A percentile compares a stretch with the other conserved stretches of the same genome.
phyloP scores from a whole-genome alignment of 495 filamentous ascomycete genomes.

The Sordaria brevicollis region DNA sequence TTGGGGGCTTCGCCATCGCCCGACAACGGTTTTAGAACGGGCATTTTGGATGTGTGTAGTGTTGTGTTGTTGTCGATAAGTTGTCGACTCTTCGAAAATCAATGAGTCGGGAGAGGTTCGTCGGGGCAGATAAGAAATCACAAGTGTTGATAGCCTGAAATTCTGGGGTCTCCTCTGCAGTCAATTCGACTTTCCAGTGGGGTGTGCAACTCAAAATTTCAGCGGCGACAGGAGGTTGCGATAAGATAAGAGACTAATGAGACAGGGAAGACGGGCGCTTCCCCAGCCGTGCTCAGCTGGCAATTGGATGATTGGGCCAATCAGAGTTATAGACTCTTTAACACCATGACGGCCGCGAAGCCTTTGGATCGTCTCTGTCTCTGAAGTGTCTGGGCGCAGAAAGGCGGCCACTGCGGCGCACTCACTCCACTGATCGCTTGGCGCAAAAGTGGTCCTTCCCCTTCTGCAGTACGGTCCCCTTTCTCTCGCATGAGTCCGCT shows the following conservation, averaged over 20 bases:
- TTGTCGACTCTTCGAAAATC: background rate
- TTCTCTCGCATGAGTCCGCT: background rate
- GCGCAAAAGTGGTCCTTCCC: background rate
- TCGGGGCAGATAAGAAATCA: background rate
- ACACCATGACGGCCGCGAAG: constrained; percentile 22
- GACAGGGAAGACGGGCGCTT: background rate
- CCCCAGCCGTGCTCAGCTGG: background rate
- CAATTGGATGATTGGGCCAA: background rate
- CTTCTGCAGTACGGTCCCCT: background rate
- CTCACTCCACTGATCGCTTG: background rate
- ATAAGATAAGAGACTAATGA: constrained; percentile 18
- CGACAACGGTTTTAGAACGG: constrained; percentile 16
- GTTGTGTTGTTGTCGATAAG: background rate
- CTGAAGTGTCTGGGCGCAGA: background rate
- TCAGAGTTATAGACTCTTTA: background rate
- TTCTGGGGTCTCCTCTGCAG: background rate
- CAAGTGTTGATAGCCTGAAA: background rate
- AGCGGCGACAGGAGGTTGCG: background rate
- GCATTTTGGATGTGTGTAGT: constrained; percentile 10
- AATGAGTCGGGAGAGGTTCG: background rate
- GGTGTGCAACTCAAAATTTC: constrained; percentile 13
- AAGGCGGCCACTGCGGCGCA: background rate
- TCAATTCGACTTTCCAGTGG: background rate
- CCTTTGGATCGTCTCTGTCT: constrained; percentile 2
- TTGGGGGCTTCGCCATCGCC: constrained; percentile 34